These are phyloP conservation scores for Epichloe hybrida DNA, from an alignment of 2,329 filamentous ascomycete species.

Conservation along the genomic window DNA sequence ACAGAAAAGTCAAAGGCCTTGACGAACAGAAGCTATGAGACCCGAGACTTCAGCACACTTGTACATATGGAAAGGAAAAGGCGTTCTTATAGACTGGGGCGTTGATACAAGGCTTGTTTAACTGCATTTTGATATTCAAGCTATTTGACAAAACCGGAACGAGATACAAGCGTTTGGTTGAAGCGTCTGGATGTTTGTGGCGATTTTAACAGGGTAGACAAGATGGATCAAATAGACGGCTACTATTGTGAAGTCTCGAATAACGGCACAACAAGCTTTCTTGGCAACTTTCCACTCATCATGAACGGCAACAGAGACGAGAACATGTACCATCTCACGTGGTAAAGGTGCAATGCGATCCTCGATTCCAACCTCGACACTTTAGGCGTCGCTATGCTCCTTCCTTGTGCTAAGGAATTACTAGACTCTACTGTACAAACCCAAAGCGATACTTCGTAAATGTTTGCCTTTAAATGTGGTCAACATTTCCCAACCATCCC, in stretches of 20 bases:
- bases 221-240: no score
- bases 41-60: neutral
- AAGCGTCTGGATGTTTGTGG: no score
- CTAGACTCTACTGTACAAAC: slow-evolving; percentile 2
- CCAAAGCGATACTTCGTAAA: neutral
- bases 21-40: slow-evolving; percentile 15
- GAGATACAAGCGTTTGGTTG: neutral
- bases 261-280: no score
- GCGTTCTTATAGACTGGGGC: neutral
- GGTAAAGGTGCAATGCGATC: neutral
- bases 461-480: neutral
- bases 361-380: neutral
- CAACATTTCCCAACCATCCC: neutral
- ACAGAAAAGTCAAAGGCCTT: slow-evolving; percentile 39
- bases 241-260: no score
- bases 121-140: neutral
- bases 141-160: neutral
- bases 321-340: neutral
- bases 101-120: neutral
- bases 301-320: neutral
- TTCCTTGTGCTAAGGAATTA: neutral
- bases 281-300: neutral
- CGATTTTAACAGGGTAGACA: no score
- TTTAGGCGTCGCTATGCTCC: neutral
- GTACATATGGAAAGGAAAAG: neutral